These are phyloP conservation scores for Beauveria rudraprayagi DNA, from an alignment of 2,329 filamentous ascomycete genomes.

Conservation along the genomic window DNA sequence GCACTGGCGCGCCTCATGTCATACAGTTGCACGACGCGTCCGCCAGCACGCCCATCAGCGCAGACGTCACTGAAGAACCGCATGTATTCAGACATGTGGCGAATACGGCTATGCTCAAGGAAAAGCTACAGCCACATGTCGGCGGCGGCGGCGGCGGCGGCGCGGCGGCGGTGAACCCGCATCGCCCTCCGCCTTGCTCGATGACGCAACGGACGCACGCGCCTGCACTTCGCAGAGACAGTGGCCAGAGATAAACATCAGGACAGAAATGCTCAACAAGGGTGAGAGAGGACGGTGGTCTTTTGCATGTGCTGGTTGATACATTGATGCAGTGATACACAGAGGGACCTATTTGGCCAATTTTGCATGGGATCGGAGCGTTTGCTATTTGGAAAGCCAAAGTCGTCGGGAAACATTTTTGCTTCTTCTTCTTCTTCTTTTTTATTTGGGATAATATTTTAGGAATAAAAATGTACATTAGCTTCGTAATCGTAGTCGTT, in stretches of 20 bases:
- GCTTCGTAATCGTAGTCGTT: constrained; percentile 4
- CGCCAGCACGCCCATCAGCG: neutral
- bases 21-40: constrained; percentile 15
- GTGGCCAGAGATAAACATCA: neutral
- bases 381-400: neutral
- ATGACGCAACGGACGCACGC: neutral
- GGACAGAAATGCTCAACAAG: neutral
- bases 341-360: neutral
- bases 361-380: neutral
- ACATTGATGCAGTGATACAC: neutral
- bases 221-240: neutral
- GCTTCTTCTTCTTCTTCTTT: neutral
- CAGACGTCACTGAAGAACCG: neutral
- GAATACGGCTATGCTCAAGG: neutral
- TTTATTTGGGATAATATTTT: neutral
- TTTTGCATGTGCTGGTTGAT: neutral
- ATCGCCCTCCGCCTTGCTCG: neutral
- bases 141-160: neutral
- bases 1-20: constrained; percentile 14
- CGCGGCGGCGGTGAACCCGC: neutral
- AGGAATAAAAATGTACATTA: neutral
- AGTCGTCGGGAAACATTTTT: neutral
- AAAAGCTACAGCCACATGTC: neutral
- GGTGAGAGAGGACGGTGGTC: neutral
- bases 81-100: neutral